phyloP scores from a whole-genome alignment of 2,329 filamentous ascomycete genomes.

The Arthrobotrys conoides region DNA sequence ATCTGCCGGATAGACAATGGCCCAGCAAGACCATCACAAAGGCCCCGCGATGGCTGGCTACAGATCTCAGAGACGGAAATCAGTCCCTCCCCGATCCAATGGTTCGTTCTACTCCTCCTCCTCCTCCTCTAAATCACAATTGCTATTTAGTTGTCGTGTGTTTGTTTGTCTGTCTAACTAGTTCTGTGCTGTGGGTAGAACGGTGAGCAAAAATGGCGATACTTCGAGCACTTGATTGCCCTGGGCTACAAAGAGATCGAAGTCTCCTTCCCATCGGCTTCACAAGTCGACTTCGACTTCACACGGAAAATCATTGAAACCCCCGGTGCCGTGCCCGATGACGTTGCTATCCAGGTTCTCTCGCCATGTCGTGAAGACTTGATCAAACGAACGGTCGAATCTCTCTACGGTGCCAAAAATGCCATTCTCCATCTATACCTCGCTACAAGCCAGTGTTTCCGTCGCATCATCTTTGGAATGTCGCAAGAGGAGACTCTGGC shows the following conservation, averaged over 20 bases:
- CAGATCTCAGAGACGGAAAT: slow-evolving; percentile 91
- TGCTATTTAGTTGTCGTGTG: neutral
- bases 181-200: slow-evolving; percentile 72
- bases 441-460: slow-evolving; percentile 95
- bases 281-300: slow-evolving; percentile 96
- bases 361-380: slow-evolving; percentile 92
- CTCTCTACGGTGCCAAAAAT: slow-evolving; percentile 89
- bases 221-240: slow-evolving; percentile 93
- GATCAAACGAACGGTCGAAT: slow-evolving; percentile 89
- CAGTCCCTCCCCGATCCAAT: slow-evolving; percentile 94
- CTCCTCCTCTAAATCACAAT: neutral
- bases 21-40: slow-evolving; percentile 85
- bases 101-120: slow-evolving; percentile 71
- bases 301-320: slow-evolving; percentile 88
- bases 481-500: slow-evolving; percentile 84
- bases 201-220: slow-evolving; percentile 92
- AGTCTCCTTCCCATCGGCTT: slow-evolving; percentile 93
- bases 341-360: slow-evolving; percentile 92
- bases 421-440: slow-evolving; percentile 96
- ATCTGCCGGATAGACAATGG: slow-evolving; percentile 83
- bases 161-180: slow-evolving; percentile 30
- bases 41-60: slow-evolving; percentile 90
- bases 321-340: slow-evolving; percentile 84
- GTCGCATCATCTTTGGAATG: slow-evolving; percentile 89
- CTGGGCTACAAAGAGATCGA: slow-evolving; percentile 99